Conservation (phyloP, 495 filamentous ascomycete genomes). For the Trichoderma reesei region DNA sequence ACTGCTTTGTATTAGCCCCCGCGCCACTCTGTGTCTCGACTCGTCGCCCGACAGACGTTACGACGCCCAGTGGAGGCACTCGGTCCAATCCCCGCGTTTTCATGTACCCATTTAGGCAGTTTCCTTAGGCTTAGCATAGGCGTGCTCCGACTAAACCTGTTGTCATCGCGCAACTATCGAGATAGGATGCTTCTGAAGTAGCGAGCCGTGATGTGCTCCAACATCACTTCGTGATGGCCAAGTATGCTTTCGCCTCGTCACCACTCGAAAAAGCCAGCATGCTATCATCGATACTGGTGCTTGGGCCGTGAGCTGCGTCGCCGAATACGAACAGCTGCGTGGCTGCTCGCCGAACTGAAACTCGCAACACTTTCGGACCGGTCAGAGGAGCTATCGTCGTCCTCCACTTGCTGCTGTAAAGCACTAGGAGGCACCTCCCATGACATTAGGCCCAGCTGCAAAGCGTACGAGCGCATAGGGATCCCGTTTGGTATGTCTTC, state of each 20-base stretch:
- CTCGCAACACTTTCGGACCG: neutral
- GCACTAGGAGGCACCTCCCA: no score
- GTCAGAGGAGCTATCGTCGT: neutral
- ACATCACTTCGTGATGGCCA: no score
- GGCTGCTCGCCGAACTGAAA: neutral
- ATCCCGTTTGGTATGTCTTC: neutral
- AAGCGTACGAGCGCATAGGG: neutral
- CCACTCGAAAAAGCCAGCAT: no score
- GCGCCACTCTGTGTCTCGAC: neutral
- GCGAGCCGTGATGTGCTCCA: no score
- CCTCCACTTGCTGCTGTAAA: no score
- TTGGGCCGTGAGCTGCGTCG: no score
- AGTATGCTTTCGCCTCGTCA: no score
- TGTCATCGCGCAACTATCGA: neutral
- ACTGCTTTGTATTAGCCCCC: no score
- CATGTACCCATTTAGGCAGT: neutral
- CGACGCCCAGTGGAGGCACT: neutral
- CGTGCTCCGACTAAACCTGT: neutral
- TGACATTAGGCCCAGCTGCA: neutral
- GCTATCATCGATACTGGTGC: no score
- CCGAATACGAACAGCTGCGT: neutral
- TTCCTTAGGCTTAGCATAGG: neutral
- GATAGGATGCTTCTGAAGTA: no score
- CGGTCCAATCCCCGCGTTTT: constrained; percentile 6
- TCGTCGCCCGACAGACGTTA: neutral